Base-by-base conservation (phyloP, 306 rosid species). In the Vachellia collinsii region DNA sequence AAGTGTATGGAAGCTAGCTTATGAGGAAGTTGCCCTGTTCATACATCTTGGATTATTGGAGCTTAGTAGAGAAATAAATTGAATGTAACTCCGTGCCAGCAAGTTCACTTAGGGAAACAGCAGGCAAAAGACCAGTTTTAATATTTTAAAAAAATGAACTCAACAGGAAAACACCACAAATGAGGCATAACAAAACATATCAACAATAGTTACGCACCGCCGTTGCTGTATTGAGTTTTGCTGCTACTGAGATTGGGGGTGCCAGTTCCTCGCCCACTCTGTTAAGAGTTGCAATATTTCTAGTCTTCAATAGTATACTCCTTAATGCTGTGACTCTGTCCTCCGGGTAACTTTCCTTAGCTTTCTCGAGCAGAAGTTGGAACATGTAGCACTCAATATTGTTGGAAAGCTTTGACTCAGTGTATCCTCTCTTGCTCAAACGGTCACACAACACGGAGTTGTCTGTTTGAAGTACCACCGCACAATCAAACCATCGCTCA, bases 401-500 rank as follows among this genome's bases (percentile, higher is more conserved):
- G 92, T 92, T 94, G 16, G 92, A 83, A 73, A 94, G 91, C 87
- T 94, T 94, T 37, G 90, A 77, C 3, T 88, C 97, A 0, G 61
- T 80, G 83, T 94, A 94, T 11, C 94, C 98, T 80, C 97, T 94
- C 69, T 59, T 88, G 41, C 77, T 77, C 87, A 94, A 84, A 54
- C 98, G 97, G 69, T 92, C 97, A 74, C 89, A 93, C 85, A 94
- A 82, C 61, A 91, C 74, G 5, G 99, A 67, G 79, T 90, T 94
- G 54, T 93, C 97, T 0, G 99, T 91, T 81, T 91, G 97, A 74
- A 94, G 99, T 59, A 94, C 99, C 51, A 88, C 92, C 53, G 93
- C 97, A 8, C 81, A 85, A 76, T 94, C 97, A 79, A 94, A 94
- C 99, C 99, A 94, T 29, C 99, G 83, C 89, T 92, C 94, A 0